Evolutionary conservation across 148 eudicot genomes (phyloP).

Genomic region (Rhododendron molle): DNA sequence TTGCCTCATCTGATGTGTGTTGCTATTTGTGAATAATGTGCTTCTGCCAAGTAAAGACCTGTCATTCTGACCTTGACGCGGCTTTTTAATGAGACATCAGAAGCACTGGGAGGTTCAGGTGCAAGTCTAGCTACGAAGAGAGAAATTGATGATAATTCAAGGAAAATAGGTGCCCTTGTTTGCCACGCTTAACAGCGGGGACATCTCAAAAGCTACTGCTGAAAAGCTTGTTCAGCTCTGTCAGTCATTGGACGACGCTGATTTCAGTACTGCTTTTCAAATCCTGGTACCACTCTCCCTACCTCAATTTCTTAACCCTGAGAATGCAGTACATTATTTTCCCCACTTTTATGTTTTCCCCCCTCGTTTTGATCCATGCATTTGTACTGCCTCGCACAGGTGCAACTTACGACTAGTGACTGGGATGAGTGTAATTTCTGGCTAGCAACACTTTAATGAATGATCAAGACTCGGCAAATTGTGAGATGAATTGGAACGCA

Average conservation of each 20-base stretch:
- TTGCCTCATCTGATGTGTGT: not conserved
- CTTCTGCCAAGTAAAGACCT: constrained; percentile 74
- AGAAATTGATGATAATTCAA: constrained; percentile 93
- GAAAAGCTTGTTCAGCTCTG: constrained; percentile 88
- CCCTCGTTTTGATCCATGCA: not conserved
- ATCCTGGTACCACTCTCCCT: constrained; percentile 52
- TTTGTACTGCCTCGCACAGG: constrained; percentile 1
- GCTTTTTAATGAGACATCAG: constrained; percentile 79
- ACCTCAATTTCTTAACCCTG: not conserved
- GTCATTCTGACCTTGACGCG: constrained; percentile 75
- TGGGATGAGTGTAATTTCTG: constrained; percentile 25
- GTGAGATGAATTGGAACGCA: constrained; percentile 1
- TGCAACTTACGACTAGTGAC: constrained; percentile 24
- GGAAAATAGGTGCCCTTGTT: constrained; percentile 76
- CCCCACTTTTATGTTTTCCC: not conserved
- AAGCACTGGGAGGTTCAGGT: constrained; percentile 70
- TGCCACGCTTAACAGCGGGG: constrained; percentile 73
- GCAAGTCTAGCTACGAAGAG: constrained; percentile 71
- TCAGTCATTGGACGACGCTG: constrained; percentile 76
- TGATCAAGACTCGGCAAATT: constrained; percentile 21
- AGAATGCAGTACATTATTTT: not conserved
- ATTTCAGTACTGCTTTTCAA: constrained; percentile 74
- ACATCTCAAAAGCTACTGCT: constrained; percentile 75
- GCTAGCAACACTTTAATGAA: constrained; percentile 19
- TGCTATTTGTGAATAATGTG: constrained; percentile 12